Evolutionary conservation across 768 basidiomycete genomes (phyloP), one percentile per base, ranked within the genome.

Genomic region (Trametes maxima): DNA sequence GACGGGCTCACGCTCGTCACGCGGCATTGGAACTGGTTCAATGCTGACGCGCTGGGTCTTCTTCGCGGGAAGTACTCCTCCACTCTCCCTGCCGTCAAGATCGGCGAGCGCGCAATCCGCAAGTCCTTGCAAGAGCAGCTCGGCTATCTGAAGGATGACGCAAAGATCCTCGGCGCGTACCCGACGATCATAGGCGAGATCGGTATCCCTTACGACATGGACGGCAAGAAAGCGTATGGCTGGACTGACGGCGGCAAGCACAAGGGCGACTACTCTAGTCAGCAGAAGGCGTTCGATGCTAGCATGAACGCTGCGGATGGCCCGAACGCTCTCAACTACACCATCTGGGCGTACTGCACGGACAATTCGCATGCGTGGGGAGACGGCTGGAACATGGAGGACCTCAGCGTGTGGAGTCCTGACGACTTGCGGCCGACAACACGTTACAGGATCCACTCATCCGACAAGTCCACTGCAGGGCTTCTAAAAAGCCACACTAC

Each of bases 361-460:
- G 91, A 96, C 67, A 88, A 87, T 69, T 80, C 79, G 24, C 93
- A 98, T 70, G 78, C 84, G 69, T 97, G 92, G 92, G 94, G 96
- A 14, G 96, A 99, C 74, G 88, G 88, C 0, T 99, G 95, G 96
- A 95, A 98, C 72, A 85, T 92, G 75, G 96, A 99, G 76, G 96
- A 98, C 76, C 73, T 98, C 60, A 94, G 91, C 65, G 63, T 98
- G 14, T 98, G 92, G 92, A 89, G 88, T 66, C 65, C 73, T 3
- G 92, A 94, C 65, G 95, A 98, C 71, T 63, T 86, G 62, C 71
- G 70, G 60, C 65, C 54, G 54, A 65, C 68, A 22, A 67, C 69
- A 65, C 65, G 67, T 52, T 72, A 73, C 57, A 53, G 64, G 58
- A 72, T 66, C 65, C 67, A 66, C 43, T 49, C 52, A 36, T 67